Base-by-base conservation (phyloP, 805 yeast species). In the Komagataella pseudopastoris region DNA sequence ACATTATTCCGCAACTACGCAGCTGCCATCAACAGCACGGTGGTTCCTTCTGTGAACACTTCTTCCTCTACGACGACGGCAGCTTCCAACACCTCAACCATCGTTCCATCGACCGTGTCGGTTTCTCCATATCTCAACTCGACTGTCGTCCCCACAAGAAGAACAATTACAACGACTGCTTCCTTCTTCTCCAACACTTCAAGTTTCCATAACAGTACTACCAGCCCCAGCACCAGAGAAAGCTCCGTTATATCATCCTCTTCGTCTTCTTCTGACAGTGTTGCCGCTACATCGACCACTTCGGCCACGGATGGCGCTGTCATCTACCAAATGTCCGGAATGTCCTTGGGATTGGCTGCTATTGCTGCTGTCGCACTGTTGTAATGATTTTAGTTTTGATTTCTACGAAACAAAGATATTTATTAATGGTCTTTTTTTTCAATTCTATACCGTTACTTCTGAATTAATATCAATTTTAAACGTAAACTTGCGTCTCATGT, bases 331-430 rank as follows among this genome's bases (percentile, higher is more conserved):
- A 58, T 62, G 16, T 62, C 64, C 20, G 66, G 69, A 22, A 58
- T 62, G 36, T 52, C 63, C 17, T 58, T 65, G 18, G 71, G 70
- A 39, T 56, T 63, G 47, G 64, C 66, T 6, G 75, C 71, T 51
- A 58, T 65, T 36, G 59, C 64, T 14, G 60, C 67, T 39, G 73
- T 73, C 45, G 66, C 69, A 47, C 60, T 69, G 54, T 58, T 70
- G 48, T 70, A 58, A 57, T 49, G 22, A 16, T 43, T 4, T 23
- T 16, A 14, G 14, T 4, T n/a, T 24, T 43, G 18, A 46, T 17
- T 44, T 24, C 18, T 44, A 39, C 20, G 30, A 16, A 44, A 23
- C 46, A 23, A 16, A 36, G 30, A 51, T 23, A 36, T 43, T 7
- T 46, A 23, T 24, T 48, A 50, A 16, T 30, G 47, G 18, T 17